Evolutionary conservation across 2,329 filamentous ascomycete species (phyloP).

Genomic region (Triangularia setosa): DNA sequence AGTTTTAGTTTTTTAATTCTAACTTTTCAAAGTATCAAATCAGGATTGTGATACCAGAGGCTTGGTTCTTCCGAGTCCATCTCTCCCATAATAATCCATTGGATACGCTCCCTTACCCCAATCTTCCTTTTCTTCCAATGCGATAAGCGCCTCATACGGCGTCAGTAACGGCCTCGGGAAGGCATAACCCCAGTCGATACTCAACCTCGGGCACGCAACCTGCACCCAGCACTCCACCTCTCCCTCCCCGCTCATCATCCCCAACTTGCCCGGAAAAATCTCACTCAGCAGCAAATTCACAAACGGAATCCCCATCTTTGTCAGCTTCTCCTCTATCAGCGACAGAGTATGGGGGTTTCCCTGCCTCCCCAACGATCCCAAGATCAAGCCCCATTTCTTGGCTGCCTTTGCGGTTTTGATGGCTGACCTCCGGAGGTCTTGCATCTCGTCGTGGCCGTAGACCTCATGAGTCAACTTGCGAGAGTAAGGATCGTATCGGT

Average conservation of each 20-base stretch:
- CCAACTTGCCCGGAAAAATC: slow-evolving; percentile 94
- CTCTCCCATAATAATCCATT: slow-evolving; percentile 97
- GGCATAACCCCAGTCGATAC: slow-evolving; percentile 98
- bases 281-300: slow-evolving; percentile 86
- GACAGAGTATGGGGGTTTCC: slow-evolving; percentile 91
- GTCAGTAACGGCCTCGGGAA: slow-evolving; percentile 85
- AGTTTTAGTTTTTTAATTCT: background rate
- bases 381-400: slow-evolving; percentile 88
- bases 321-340: slow-evolving; percentile 76
- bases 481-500: slow-evolving; percentile 95
- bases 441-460: slow-evolving; percentile 90
- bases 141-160: slow-evolving; percentile 90
- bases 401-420: slow-evolving; percentile 72
- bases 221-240: slow-evolving; percentile 99
- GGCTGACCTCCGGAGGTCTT: slow-evolving; percentile 71
- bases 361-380: slow-evolving; percentile 87
- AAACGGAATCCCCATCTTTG: slow-evolving; percentile 68
- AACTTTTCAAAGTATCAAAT: background rate
- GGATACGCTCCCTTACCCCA: slow-evolving; percentile 79
- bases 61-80: slow-evolving; percentile 80
- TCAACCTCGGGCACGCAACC: slow-evolving; percentile 91
- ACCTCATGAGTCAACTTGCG: slow-evolving; percentile 84
- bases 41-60: slow-evolving; percentile 23
- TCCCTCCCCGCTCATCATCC: slow-evolving; percentile 84
- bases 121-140: slow-evolving; percentile 73